A percentile compares a stretch with the other conserved stretches of the same genome.
phyloP scores from a whole-genome alignment of 148 eudicot species.

The Rhododendron griersonianum region DNA sequence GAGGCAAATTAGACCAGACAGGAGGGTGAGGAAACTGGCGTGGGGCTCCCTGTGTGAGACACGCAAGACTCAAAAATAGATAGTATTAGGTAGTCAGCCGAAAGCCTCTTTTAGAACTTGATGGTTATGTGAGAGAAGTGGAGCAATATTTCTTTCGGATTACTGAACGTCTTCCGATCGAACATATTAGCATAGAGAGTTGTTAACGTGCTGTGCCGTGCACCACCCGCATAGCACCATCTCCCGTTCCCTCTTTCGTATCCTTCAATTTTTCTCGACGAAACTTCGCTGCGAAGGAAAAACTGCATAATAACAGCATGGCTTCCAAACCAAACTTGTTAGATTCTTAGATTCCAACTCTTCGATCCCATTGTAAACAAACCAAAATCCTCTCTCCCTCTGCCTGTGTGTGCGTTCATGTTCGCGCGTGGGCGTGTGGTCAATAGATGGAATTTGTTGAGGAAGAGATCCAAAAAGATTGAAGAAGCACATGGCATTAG shows the following conservation, averaged over 20 bases:
- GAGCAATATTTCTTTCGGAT: not conserved
- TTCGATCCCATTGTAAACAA: not conserved
- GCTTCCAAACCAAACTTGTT: no score
- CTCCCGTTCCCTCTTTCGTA: not conserved
- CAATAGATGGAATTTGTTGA: not conserved
- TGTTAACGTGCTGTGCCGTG: not conserved
- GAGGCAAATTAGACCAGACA: not conserved
- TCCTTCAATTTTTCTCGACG: not conserved
- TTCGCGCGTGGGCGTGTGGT: no score
- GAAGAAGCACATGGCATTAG: slow-evolving; percentile 37
- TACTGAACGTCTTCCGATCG: not conserved
- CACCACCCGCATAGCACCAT: no score
- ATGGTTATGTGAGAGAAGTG: not conserved
- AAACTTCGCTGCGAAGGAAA: no score
- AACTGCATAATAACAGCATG: no score
- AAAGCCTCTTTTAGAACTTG: not conserved
- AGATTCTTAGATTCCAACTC: not conserved
- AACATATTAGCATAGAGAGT: not conserved
- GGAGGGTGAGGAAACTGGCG: no score
- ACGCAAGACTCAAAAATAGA: no score
- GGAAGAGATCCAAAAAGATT: not conserved
- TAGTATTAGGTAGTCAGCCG: no score
- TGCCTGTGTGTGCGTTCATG: no score
- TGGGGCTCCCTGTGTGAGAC: no score
- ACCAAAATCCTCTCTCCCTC: not conserved